Base-by-base conservation (phyloP, 768 basidiomycete genomes). In the Mycena kentingensis region DNA sequence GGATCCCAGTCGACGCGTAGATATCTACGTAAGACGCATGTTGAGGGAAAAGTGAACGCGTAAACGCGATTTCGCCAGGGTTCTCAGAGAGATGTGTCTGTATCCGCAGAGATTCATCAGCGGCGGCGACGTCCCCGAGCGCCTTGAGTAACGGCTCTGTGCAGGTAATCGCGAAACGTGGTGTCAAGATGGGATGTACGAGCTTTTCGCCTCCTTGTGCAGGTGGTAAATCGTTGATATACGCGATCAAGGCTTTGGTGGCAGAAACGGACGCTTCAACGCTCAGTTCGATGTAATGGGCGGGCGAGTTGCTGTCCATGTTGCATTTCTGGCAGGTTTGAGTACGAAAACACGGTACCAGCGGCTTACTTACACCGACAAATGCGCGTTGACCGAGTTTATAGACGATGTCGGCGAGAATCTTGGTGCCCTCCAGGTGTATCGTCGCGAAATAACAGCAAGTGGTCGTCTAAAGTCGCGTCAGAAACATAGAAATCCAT, bases 1-100 rank as follows among this genome's bases (percentile, higher is more conserved):
- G 77, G 31, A 98, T 77, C 16, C 85, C 84, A 67, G 79, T 86
- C 31, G 75, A 72, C 61, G 96, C 90, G 67, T 98, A 98, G 11
- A 94, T 84, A 10, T 74, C 79, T 0, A 94, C 83, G 66, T 98
- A 98, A 36, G 82, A 81, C 2, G 70, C 59, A 29, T 78, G 76
- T 5, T 73, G 67, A 0, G 88, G 84, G 71, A 92, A 98, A 18
- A 90, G 75, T 42, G 73, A 60, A 47, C 79, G 76, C 1, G 89
- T 85, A 60, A 80, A 80, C 22, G 70, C 74, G 49, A 96, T 75
- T 68, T 98, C 96, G 19, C 75, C 64, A 2, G 64, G 70, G 67
- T 93, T 96, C 73, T 98, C 96, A 13, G 88, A 83, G 37, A 98
- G 84, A 67, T 98, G 96, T 2, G 96, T 98, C 70, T 98, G 96